These are phyloP conservation scores for Xanthoconium separans DNA, from an alignment of 1,284 basidiomycete species.

Conservation along the genomic window DNA sequence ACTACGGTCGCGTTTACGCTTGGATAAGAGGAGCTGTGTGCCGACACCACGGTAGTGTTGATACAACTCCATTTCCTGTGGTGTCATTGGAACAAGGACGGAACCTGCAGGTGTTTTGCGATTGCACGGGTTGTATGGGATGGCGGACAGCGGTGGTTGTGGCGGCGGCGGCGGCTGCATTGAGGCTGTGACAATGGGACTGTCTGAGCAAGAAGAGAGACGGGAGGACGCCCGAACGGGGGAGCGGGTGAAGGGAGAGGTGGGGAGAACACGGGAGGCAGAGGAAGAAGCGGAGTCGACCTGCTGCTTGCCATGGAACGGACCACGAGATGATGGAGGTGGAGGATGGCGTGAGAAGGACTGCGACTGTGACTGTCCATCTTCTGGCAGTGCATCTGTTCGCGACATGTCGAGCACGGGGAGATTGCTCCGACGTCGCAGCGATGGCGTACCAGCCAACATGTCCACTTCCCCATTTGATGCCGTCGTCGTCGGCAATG, in stretches of 20 bases:
- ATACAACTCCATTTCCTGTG: conserved; percentile 60
- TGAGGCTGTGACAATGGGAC: conserved; percentile 11
- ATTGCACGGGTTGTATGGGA: conserved; percentile 65
- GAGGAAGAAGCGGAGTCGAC: conserved; percentile 23
- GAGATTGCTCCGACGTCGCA: conserved; percentile 36
- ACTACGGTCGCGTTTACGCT: conserved; percentile 55
- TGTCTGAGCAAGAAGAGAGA: conserved; percentile 28
- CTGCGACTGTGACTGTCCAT: conserved; percentile 17
- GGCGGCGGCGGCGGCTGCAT: conserved; percentile 33
- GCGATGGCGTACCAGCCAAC: conserved; percentile 39
- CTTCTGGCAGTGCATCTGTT: conserved; percentile 21
- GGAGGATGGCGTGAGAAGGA: conserved; percentile 29
- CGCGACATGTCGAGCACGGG: conserved; percentile 35
- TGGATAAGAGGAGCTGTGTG: conserved; percentile 48
- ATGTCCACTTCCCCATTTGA: conserved; percentile 36
- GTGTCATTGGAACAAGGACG: conserved; percentile 64
- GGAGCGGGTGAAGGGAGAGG: conserved; percentile 28
- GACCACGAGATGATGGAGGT: conserved; percentile 29
- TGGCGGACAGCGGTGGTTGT: conserved; percentile 27
- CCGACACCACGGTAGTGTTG: conserved; percentile 59
- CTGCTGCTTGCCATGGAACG: conserved; percentile 28
- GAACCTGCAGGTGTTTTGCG: conserved; percentile 60
- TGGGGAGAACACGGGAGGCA: conserved; percentile 24
- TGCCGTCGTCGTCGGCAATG: conserved; percentile 1
- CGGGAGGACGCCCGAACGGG: conserved; percentile 31